Conservation (phyloP, 1,284 basidiomycete species). For the Cryptococcus hybrid region DNA sequence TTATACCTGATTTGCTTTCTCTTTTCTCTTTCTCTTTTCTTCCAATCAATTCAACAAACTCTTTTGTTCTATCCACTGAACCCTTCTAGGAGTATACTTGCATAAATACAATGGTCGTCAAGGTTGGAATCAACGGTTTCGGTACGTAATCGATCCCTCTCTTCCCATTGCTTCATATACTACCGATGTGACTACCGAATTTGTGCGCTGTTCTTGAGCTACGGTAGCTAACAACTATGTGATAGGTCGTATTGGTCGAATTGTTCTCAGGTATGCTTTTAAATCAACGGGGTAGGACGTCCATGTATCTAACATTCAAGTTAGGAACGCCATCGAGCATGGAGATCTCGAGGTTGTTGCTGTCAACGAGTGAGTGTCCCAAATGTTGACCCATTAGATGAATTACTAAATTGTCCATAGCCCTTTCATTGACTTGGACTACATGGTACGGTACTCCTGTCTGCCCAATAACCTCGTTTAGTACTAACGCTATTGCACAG, state of each 20-base stretch:
- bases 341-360: conserved; percentile 78
- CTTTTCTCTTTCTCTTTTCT: conserved; percentile 7
- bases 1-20: background rate
- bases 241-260: conserved; percentile 93
- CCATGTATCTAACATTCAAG: background rate
- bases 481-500: conserved; percentile 8
- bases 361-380: conserved; percentile 74
- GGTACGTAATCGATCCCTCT: conserved; percentile 57
- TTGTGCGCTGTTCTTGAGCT: no score
- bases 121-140: conserved; percentile 96
- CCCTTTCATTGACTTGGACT: conserved; percentile 93
- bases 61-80: conserved; percentile 3
- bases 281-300: background rate
- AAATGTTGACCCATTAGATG: background rate
- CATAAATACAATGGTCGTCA: conserved; percentile 56
- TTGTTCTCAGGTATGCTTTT: conserved; percentile 66
- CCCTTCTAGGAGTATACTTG: background rate
- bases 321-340: conserved; percentile 78
- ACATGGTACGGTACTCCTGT: conserved; percentile 65
- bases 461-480: conserved; percentile 24
- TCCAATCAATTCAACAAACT: conserved; percentile 4
- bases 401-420: conserved; percentile 45
- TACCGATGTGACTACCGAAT: background rate
- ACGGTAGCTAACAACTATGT: background rate
- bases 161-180: conserved; percentile 1